Conservation (phyloP, 495 filamentous ascomycete species). For the Annulohypoxylon stygium region DNA sequence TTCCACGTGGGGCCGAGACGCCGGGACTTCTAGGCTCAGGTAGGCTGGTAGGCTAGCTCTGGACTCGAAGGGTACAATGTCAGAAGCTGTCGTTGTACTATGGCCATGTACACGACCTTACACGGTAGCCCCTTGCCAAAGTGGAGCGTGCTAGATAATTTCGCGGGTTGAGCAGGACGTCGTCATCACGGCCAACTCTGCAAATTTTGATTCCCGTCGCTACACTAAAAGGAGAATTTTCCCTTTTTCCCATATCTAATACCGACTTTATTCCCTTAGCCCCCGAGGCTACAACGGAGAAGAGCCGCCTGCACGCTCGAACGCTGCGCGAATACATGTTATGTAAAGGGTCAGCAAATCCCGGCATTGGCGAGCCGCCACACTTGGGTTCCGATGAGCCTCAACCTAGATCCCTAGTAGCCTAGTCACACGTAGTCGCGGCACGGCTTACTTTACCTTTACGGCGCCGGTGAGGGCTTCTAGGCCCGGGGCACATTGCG, state of each 20-base stretch:
- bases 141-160: constrained; percentile 49
- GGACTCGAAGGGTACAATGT: neutral
- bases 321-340: neutral
- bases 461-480: constrained; percentile 35
- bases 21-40: constrained; percentile 30
- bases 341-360: neutral
- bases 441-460: constrained; percentile 28
- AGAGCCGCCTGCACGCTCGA: constrained; percentile 1
- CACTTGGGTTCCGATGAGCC: constrained; percentile 22
- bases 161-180: constrained; percentile 36
- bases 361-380: neutral
- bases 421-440: constrained; percentile 14
- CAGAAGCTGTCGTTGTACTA: neutral
- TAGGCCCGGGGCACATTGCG: constrained; percentile 16
- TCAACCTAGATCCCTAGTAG: constrained; percentile 32
- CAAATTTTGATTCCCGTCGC: constrained; percentile 19
- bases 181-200: constrained; percentile 29
- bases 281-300: constrained; percentile 33
- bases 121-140: constrained; percentile 21
- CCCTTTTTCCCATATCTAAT: neutral
- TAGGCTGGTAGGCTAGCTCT: neutral
- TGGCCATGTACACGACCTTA: constrained; percentile 20
- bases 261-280: constrained; percentile 10
- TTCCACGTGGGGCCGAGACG: constrained; percentile 44
- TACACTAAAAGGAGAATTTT: constrained; percentile 9